These are phyloP conservation scores for Aspergillus mulundensis DNA, from an alignment of 495 filamentous ascomycete genomes.

Conservation along the genomic window DNA sequence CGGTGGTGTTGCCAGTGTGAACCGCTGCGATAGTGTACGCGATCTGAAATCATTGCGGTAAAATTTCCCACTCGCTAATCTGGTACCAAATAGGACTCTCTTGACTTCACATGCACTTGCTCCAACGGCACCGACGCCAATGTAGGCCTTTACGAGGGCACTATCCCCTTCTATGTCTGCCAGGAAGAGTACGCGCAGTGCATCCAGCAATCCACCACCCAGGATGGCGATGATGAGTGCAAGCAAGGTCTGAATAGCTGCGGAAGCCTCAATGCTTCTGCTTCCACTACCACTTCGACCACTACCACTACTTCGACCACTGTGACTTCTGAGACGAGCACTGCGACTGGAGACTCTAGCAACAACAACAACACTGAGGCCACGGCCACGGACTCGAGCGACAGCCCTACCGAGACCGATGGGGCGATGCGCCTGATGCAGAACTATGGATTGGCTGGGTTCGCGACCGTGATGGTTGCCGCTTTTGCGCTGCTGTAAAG, in stretches of 20 bases:
- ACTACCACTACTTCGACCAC: constrained; percentile 24
- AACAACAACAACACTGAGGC: constrained; percentile 2
- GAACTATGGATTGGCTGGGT: constrained; percentile 47
- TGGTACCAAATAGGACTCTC: constrained; percentile 26
- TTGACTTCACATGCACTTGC: constrained; percentile 54
- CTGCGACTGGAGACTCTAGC: constrained; percentile 17
- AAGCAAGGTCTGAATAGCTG: constrained; percentile 31
- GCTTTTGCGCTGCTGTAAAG: constrained; percentile 43
- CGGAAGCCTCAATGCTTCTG: constrained; percentile 46
- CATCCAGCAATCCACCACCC: constrained; percentile 44
- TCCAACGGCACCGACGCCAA: constrained; percentile 48
- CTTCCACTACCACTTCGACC: constrained; percentile 21
- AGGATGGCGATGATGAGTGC: constrained; percentile 43
- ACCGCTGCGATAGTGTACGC: constrained; percentile 44
- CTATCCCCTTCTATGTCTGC: constrained; percentile 58
- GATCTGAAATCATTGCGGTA: not conserved
- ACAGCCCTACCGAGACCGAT: constrained; percentile 28
- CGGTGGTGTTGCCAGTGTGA: constrained; percentile 34
- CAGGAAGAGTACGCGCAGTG: constrained; percentile 46
- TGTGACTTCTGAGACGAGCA: constrained; percentile 29
- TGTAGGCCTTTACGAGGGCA: constrained; percentile 47
- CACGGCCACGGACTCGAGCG: constrained; percentile 19
- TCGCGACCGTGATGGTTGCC: constrained; percentile 46
- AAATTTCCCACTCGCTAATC: not conserved
- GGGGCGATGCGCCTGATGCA: constrained; percentile 37